Evolutionary conservation across 2,329 filamentous ascomycete genomes (phyloP).

Genomic region (Epichloe coenophiala): DNA sequence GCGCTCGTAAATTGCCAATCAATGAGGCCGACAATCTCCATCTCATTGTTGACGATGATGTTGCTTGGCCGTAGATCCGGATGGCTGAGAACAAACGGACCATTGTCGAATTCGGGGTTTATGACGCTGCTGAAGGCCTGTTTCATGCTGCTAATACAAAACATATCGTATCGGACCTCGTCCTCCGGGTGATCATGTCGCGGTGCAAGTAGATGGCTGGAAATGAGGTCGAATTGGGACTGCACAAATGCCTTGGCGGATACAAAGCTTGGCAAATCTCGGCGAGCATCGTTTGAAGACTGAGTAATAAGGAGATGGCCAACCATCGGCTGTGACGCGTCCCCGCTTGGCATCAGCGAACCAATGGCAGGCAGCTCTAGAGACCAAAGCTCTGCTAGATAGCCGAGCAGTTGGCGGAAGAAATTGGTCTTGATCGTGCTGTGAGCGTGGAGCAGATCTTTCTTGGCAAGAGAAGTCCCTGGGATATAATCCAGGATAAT

Average conservation of each 20-base stretch:
- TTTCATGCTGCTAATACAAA: not conserved
- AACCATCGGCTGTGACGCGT: not conserved
- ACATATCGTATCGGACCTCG: constrained; percentile 3
- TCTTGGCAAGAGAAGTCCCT: no score
- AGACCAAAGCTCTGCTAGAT: not conserved
- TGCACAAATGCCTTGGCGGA: constrained; percentile 1
- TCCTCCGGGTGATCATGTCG: constrained; percentile 5
- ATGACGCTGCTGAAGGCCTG: not conserved
- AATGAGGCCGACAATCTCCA: no score
- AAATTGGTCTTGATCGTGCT: no score
- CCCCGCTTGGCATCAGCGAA: not conserved
- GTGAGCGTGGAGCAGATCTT: no score
- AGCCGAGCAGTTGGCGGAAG: no score
- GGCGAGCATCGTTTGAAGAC: constrained; percentile 2
- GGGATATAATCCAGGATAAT: not conserved
- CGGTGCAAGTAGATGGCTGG: constrained; percentile 3
- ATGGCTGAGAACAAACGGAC: no score
- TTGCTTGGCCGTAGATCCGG: no score
- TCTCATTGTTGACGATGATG: no score
- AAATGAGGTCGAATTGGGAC: constrained; percentile 2
- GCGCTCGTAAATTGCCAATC: no score
- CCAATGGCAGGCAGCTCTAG: constrained; percentile 1
- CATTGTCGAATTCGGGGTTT: no score
- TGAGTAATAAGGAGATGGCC: not conserved
- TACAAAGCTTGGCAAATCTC: constrained; percentile 1